Percentiles rank a stretch among this genome's conserved stretches.
Evolutionary conservation across 2,329 filamentous ascomycete species (phyloP).

Genomic region (Aspergillus phoenicis): DNA sequence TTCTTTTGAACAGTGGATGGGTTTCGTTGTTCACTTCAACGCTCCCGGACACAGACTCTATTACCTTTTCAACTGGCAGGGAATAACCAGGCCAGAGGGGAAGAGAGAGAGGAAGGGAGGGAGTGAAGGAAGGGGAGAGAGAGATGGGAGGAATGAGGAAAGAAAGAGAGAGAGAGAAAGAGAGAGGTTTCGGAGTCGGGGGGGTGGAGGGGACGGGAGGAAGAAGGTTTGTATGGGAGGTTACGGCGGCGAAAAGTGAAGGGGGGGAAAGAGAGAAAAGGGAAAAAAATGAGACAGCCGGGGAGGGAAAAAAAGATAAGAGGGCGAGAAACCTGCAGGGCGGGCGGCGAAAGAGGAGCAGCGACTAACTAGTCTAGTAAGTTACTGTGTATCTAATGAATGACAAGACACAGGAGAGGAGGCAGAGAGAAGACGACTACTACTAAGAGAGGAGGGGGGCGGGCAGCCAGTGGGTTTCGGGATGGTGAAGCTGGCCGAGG

Average conservation of each 20-base stretch:
- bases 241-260: slow-evolving; percentile 7
- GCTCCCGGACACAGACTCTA: slow-evolving; percentile 8
- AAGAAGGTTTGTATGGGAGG: slow-evolving; percentile 7
- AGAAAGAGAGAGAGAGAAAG: slow-evolving; percentile 14
- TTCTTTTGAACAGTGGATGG: slow-evolving; percentile 2
- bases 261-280: slow-evolving; percentile 24
- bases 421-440: slow-evolving; percentile 31
- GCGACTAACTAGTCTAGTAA: no score
- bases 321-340: slow-evolving; percentile 16
- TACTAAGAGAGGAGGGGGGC: slow-evolving; percentile 32
- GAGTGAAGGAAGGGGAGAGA: slow-evolving; percentile 11
- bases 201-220: slow-evolving; percentile 10
- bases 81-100: slow-evolving; percentile 19
- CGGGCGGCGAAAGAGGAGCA: slow-evolving; percentile 10
- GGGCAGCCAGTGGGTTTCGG: slow-evolving; percentile 23
- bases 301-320: slow-evolving; percentile 12
- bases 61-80: slow-evolving; percentile 16
- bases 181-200: slow-evolving; percentile 8
- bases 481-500: slow-evolving; percentile 13
- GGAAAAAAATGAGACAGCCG: slow-evolving; percentile 22
- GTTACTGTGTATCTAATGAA: no score
- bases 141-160: slow-evolving; percentile 2
- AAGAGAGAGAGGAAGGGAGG: slow-evolving; percentile 11
- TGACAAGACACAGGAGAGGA: slow-evolving; percentile 16
- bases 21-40: not conserved